Evolutionary conservation across 2,329 filamentous ascomycete genomes (phyloP), one percentile per base, ranked within the genome.

Genomic region (Pseudogymnoascus sp.): DNA sequence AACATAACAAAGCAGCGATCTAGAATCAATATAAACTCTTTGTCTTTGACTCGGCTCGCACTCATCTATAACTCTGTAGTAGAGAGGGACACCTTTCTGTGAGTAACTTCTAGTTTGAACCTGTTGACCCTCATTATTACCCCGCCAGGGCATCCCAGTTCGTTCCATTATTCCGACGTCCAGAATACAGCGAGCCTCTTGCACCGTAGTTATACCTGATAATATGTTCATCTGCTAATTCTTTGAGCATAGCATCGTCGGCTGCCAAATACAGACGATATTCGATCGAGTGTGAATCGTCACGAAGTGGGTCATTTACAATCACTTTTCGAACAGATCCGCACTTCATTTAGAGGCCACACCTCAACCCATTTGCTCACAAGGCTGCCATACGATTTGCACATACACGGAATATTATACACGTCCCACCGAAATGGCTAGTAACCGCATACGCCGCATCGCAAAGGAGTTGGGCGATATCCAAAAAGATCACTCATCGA

Each of bases 391-490:
- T 56, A 56, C 26, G 26, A 33, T 7, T 37, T 41, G 10, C 60
- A 28, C 63, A 64, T 37, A 59, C 50, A 31, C 60, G 12, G 6
- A 33, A 26, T 31, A 64, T 40, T 24, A 16, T 61, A 35, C 28
- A 4, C 6, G 8, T 31, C 6, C 33, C 6, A 24, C 24, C 24
- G 60, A 63, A 61, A 64, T 64, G 63, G 63, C 61, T 72, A 62
- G 71, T 38, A 74, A 74, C 63, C 68, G 73, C 38, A 50, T 70
- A 16, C 73, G 86, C 60, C 82, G 87, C 60, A 83, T 95, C 61
- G 79, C 84, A 67, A 93, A 93, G 76, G 90, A 95, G 81, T 81
- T 95, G 63, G 78, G 79, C 65, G 90, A 93, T 72, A 90, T 95
- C 68, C 77, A 86, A 60, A 80, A 81, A 65, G 95, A 99, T 72